Evolutionary conservation across 1,139 yeast genomes (phyloP).

Genomic region (Kluyveromyces sp.): DNA sequence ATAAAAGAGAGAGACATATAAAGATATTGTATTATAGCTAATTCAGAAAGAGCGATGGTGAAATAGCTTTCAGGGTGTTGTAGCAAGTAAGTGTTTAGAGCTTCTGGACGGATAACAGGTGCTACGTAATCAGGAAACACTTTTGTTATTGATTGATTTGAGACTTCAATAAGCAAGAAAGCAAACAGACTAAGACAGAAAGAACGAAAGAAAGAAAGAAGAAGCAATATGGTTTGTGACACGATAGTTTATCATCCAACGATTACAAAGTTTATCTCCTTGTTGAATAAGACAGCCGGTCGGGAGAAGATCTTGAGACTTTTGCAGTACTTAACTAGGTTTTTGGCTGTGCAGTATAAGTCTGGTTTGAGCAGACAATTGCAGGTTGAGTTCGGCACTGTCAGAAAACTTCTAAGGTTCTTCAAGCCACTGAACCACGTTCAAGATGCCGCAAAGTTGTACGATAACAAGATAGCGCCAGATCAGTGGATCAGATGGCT

Average conservation of each 20-base stretch:
- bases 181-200: too few relatives aligned
- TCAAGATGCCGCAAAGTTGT: slow-evolving; percentile 60
- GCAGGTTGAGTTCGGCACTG: slow-evolving; percentile 46
- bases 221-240: slow-evolving; percentile 50
- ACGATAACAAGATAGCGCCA: slow-evolving; percentile 67
- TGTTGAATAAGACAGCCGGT: slow-evolving; percentile 61
- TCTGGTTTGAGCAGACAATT: slow-evolving; percentile 44
- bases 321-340: slow-evolving; percentile 74
- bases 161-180: too few relatives aligned
- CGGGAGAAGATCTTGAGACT: slow-evolving; percentile 77
- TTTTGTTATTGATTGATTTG: too few relatives aligned
- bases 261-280: slow-evolving; percentile 51
- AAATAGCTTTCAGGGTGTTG: too few relatives aligned
- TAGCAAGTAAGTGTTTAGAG: too few relatives aligned
- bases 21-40: too few relatives aligned
- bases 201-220: too few relatives aligned
- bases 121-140: too few relatives aligned
- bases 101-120: too few relatives aligned
- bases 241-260: slow-evolving; percentile 70
- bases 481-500: slow-evolving; percentile 46
- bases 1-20: too few relatives aligned
- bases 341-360: slow-evolving; percentile 58
- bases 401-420: slow-evolving; percentile 79
- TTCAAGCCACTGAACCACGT: slow-evolving; percentile 76
- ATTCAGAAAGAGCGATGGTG: too few relatives aligned